These are phyloP conservation scores for Colletotrichum liaoningense DNA, from an alignment of 2,329 filamentous ascomycete genomes.

Conservation along the genomic window DNA sequence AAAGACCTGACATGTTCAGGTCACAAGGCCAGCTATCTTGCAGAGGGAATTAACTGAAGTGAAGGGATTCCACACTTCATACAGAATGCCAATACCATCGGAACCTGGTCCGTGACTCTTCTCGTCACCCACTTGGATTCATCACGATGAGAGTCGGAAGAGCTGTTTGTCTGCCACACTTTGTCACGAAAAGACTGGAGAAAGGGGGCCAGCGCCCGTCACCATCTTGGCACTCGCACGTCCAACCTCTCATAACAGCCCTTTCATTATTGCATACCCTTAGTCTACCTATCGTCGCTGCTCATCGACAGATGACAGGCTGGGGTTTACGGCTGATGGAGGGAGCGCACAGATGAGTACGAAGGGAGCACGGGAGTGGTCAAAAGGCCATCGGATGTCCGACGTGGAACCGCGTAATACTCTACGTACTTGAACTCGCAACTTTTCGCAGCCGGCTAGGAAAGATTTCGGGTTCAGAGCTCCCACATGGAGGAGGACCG, in stretches of 20 bases:
- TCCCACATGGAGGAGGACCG: background rate
- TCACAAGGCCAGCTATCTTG: constrained; percentile 1
- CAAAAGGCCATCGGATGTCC: background rate
- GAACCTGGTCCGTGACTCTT: background rate
- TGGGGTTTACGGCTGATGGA: background rate
- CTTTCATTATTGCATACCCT: background rate
- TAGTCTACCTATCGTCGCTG: background rate
- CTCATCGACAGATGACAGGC: constrained; percentile 7
- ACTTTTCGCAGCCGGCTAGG: background rate
- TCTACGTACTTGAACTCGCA: constrained; percentile 7
- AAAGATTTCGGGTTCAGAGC: background rate
- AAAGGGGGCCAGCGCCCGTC: constrained; percentile 19
- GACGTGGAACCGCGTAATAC: background rate
- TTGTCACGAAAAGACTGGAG: background rate
- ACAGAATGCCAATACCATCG: background rate
- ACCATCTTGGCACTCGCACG: background rate
- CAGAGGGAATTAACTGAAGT: background rate
- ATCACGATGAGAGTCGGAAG: background rate
- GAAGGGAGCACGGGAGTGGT: background rate
- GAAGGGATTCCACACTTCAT: background rate
- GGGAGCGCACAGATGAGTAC: background rate
- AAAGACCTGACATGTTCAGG: background rate
- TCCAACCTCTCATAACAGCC: background rate
- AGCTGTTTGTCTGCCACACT: background rate
- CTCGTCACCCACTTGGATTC: background rate